Base-by-base conservation (phyloP, 306 rosid genomes). In the Ormosia emarginata region DNA sequence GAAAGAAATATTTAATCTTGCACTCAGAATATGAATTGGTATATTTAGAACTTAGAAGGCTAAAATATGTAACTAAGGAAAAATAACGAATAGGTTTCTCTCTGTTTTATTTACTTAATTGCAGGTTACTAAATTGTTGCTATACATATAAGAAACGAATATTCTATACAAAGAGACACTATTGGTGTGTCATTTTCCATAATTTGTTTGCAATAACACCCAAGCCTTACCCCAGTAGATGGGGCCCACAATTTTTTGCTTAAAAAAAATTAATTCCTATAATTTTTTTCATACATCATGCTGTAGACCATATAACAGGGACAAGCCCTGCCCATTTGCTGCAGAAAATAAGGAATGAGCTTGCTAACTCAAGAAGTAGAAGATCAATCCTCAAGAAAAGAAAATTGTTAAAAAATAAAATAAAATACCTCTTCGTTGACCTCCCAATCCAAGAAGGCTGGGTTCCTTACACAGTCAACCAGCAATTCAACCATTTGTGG, bases 401-500 rank as follows among this genome's bases (percentile, higher is more conserved):
- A 74, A 13, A 83, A 56, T 29, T 7, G 15, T 3, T 65, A 3
- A 43, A 32, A 75, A 6, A n/a, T n/a, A n/a, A n/a, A n/a, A n/a
- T n/a, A n/a, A 82, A 47, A 78, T 92, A 96, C 99, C 99, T 94
- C 98, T 87, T 96, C 99, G 17, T 87, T 89, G 87, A 96, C 86
- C 85, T 96, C 99, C 99, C 99, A 96, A 57, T 94, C 97, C 91
- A 96, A 82, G 92, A 90, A 96, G 71, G 81, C 94, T 36, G 99
- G 98, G 83, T 96, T 94, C 87, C 99, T 89, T 40, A 92, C 95
- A 82, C 82, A 75, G 79, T 96, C 99, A 84, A 92, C 89, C 13
- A 94, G 94, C 81, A 96, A 74, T 81, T 96, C 99, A 40, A 96
- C 97, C 98, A 96, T 96, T 81, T 96, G 91, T 53, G 98, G 98